These are phyloP conservation scores for Rhizopogon rudus DNA, from an alignment of 768 basidiomycete genomes.

Conservation along the genomic window DNA sequence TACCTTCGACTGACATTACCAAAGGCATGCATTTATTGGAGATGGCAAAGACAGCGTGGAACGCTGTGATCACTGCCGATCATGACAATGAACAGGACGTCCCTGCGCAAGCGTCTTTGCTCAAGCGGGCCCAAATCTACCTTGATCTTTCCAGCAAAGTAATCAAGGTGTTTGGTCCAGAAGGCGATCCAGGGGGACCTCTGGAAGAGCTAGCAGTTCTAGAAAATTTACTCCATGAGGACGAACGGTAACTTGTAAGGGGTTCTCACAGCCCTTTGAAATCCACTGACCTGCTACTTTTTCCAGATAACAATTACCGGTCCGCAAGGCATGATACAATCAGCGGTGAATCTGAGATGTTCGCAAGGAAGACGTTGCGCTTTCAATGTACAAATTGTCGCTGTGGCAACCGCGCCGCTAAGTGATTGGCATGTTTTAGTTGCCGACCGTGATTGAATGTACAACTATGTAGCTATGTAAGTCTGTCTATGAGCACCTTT, in stretches of 20 bases:
- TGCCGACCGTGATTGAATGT: too few species aligned
- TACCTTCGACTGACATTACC: background rate
- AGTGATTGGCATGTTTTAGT: too few species aligned
- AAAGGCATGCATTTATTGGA: constrained; percentile 74
- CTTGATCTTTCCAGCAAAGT: constrained; percentile 38
- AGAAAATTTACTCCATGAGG: constrained; percentile 31
- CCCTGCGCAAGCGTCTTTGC: constrained; percentile 14
- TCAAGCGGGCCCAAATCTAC: constrained; percentile 29
- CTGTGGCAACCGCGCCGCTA: too few species aligned
- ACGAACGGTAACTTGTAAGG: background rate
- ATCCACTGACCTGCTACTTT: background rate
- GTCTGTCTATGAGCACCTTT: too few species aligned
- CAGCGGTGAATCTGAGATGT: background rate
- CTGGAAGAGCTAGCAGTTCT: constrained; percentile 47
- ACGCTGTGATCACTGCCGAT: constrained; percentile 40
- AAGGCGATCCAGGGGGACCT: constrained; percentile 63
- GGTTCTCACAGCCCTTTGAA: background rate
- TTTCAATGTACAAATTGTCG: too few species aligned
- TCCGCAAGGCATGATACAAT: too few species aligned
- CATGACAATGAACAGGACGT: constrained; percentile 1
- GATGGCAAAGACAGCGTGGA: constrained; percentile 76
- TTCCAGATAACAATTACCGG: background rate
- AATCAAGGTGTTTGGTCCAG: constrained; percentile 46
- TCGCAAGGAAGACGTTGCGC: background rate
- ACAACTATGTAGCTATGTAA: too few species aligned